Evolutionary conservation across 306 rosid species (phyloP).

Genomic region (Fragaria iinumae): DNA sequence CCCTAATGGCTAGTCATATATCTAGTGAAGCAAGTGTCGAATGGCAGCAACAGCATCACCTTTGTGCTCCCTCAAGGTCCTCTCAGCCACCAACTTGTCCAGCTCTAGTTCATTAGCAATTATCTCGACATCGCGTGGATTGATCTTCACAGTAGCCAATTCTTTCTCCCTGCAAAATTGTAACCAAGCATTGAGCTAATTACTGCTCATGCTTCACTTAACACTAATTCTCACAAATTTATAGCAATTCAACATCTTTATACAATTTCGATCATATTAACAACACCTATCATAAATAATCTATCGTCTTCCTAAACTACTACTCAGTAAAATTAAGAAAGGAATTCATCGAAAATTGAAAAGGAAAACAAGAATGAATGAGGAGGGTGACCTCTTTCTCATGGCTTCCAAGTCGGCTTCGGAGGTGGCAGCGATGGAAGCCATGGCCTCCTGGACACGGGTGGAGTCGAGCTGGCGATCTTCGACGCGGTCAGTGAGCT

Average conservation of each 20-base stretch:
- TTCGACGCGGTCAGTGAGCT: conserved; percentile 96
- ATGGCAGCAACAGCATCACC: conserved; percentile 98
- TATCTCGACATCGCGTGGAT: conserved; percentile 77
- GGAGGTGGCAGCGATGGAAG: conserved; percentile 84
- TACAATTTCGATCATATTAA: not conserved
- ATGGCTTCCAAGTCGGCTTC: conserved; percentile 79
- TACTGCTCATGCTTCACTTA: not conserved
- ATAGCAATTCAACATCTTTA: not conserved
- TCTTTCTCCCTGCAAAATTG: conserved; percentile 70
- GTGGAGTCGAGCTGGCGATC: conserved; percentile 98
- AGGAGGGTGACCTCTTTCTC: conserved; percentile 54
- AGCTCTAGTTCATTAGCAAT: conserved; percentile 90
- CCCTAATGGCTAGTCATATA: not conserved
- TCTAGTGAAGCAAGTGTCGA: conserved; percentile 64
- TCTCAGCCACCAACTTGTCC: conserved; percentile 94
- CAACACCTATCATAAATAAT: not conserved
- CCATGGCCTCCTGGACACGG: conserved; percentile 99
- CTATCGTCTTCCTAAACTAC: not conserved
- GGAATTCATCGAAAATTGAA: not conserved
- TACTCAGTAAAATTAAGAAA: not conserved
- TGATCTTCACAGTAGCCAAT: conserved; percentile 86
- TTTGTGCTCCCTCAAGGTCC: conserved; percentile 92
- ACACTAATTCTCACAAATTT: not conserved
- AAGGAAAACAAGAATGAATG: too few relatives aligned
- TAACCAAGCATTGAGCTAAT: not conserved